Percentiles rank a stretch among this genome's conserved stretches.
Evolutionary conservation across 139 green algal species (phyloP).

Genomic region (Zygnema circumcarinatum): DNA sequence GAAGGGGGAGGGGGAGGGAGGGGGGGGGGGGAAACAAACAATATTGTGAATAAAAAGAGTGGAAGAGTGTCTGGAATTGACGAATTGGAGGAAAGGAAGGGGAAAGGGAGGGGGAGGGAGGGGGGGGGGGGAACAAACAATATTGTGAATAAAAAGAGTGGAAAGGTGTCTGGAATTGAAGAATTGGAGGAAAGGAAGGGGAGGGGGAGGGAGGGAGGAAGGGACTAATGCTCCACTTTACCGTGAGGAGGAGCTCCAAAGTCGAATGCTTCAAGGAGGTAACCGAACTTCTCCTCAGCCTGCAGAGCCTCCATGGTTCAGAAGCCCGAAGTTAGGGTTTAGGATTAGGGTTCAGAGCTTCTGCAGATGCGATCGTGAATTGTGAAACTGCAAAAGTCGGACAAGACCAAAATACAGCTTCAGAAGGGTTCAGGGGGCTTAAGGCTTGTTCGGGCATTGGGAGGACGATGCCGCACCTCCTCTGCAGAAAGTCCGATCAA

Average conservation of each 20-base stretch:
- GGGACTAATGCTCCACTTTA: no score
- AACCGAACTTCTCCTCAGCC: conserved; percentile 70
- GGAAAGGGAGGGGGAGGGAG: not conserved
- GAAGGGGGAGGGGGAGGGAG: not conserved
- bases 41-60: not conserved
- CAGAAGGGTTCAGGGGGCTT: no score
- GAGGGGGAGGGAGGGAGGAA: not conserved
- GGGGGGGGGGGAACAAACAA: conserved; percentile 16
- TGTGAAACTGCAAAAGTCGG: not conserved
- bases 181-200: not conserved
- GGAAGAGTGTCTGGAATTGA: no score
- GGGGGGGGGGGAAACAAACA: conserved; percentile 14
- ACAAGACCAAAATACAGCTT: no score
- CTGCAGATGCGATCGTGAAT: not conserved
- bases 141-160: not conserved
- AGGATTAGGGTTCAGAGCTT: no score
- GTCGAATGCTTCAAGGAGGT: conserved; percentile 69
- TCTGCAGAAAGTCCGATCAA: conserved; percentile 83
- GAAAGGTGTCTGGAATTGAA: no score
- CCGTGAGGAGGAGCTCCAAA: conserved; percentile 89
- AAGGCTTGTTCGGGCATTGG: no score
- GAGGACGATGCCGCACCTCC: conserved; percentile 79
- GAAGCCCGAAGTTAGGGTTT: no score
- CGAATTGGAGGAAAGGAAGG: not conserved
- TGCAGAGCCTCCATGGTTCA: no score